Evolutionary conservation across 768 basidiomycete species (phyloP).

Genomic region (Fomitopsis serialis): DNA sequence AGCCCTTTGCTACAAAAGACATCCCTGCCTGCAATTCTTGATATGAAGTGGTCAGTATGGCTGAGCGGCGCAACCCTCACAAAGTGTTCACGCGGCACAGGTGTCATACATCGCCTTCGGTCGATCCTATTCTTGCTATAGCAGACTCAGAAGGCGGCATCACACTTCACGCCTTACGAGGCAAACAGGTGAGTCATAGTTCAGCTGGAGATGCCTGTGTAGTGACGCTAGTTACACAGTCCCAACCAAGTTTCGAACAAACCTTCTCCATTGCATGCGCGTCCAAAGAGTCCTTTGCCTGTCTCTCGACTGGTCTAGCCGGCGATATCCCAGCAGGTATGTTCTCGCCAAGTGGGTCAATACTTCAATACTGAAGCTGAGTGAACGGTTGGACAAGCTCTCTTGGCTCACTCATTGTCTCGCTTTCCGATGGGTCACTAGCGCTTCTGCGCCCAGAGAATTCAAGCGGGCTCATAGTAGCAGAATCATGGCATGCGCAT

Average conservation of each 20-base stretch:
- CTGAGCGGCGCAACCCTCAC: not conserved
- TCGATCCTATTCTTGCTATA: conserved; percentile 53
- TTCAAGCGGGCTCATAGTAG: conserved; percentile 37
- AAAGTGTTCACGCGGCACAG: conserved; percentile 27
- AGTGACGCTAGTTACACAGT: no score
- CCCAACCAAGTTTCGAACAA: conserved; percentile 22
- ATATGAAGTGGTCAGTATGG: conserved; percentile 82
- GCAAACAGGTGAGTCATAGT: conserved; percentile 34
- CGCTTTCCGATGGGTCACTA: conserved; percentile 75
- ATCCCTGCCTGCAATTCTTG: conserved; percentile 75
- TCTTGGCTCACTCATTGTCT: conserved; percentile 63
- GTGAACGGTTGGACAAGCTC: no score
- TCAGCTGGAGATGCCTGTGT: not conserved
- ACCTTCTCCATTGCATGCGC: conserved; percentile 43
- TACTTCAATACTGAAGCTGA: not conserved
- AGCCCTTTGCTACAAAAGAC: conserved; percentile 65
- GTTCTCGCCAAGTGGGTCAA: conserved; percentile 7
- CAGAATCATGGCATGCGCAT: conserved; percentile 77
- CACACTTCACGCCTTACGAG: conserved; percentile 53
- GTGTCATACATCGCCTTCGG: conserved; percentile 48
- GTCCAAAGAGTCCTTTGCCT: conserved; percentile 67
- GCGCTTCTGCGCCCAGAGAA: conserved; percentile 52
- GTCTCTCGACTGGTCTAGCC: conserved; percentile 90
- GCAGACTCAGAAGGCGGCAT: conserved; percentile 85
- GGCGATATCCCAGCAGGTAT: conserved; percentile 45